These are phyloP conservation scores for Saururus chinensis DNA, from an alignment of 164 flowering plant species.

Conservation along the genomic window DNA sequence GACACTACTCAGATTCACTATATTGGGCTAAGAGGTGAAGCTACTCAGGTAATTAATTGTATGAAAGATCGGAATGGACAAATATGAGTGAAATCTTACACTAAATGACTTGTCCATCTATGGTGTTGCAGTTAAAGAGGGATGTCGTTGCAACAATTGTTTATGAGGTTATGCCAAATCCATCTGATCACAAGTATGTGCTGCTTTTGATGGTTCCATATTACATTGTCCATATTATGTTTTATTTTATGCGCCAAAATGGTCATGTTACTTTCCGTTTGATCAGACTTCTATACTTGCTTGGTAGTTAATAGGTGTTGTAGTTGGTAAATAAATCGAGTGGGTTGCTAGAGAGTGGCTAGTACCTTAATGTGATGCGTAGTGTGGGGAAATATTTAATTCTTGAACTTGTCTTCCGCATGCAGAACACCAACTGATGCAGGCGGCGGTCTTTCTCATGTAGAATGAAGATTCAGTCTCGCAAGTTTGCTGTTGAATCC, in stretches of 20 bases:
- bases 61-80: constrained; percentile 1
- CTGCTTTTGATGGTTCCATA: neutral
- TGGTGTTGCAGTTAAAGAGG: constrained; percentile 64
- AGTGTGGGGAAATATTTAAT: no score
- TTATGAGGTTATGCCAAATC: constrained; percentile 90
- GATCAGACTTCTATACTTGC: no score
- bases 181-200: constrained; percentile 97
- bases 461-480: constrained; percentile 14
- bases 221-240: neutral
- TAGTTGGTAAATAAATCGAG: neutral
- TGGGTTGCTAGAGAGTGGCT: no score
- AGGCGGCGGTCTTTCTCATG: constrained; percentile 52
- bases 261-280: neutral
- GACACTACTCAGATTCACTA: constrained; percentile 76
- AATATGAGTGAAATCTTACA: neutral
- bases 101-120: neutral
- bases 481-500: neutral
- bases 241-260: neutral
- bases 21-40: constrained; percentile 96
- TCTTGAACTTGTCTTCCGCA: neutral
- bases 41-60: constrained; percentile 55
- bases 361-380: neutral
- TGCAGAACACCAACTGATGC: constrained; percentile 52
- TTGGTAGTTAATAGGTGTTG: neutral
- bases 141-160: constrained; percentile 92